These are phyloP conservation scores for Mytilinidion resinicola DNA, from an alignment of 495 filamentous ascomycete genomes.

Conservation along the genomic window DNA sequence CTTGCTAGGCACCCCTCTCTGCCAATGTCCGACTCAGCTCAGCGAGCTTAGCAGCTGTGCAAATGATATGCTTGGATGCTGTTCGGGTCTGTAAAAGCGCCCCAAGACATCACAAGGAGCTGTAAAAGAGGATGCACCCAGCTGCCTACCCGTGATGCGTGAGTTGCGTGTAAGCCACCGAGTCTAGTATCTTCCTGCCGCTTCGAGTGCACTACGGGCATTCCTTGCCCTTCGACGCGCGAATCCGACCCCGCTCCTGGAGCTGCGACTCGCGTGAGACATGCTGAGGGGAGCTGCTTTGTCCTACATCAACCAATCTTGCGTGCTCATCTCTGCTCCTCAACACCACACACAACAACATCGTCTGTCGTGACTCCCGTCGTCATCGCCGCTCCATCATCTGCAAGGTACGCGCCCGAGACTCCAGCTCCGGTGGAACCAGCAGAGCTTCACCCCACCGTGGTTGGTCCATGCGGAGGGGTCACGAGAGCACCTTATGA, in stretches of 20 bases:
- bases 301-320: neutral
- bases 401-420: conserved; percentile 23
- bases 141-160: too few species aligned
- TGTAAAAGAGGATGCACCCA: too few species aligned
- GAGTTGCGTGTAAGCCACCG: too few species aligned
- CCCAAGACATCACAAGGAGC: too few species aligned
- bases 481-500: conserved; percentile 18
- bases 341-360: neutral
- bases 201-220: too few species aligned
- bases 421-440: neutral
- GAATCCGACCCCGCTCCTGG: conserved; percentile 18
- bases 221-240: neutral
- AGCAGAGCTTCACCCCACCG: conserved; percentile 9
- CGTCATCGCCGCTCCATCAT: neutral
- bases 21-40: too few species aligned
- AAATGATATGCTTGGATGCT: too few species aligned
- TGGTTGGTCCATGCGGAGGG: conserved; percentile 18
- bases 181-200: too few species aligned
- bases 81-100: too few species aligned
- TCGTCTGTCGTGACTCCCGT: neutral
- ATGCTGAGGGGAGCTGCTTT: neutral
- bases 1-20: too few species aligned
- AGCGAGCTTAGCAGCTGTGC: too few species aligned
- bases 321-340: neutral
- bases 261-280: conserved; percentile 3